Percentiles rank a stretch among this genome's conserved stretches.
phyloP scores from a whole-genome alignment of 352 stramenopile genomes.

The Globisporangium alternatum region DNA sequence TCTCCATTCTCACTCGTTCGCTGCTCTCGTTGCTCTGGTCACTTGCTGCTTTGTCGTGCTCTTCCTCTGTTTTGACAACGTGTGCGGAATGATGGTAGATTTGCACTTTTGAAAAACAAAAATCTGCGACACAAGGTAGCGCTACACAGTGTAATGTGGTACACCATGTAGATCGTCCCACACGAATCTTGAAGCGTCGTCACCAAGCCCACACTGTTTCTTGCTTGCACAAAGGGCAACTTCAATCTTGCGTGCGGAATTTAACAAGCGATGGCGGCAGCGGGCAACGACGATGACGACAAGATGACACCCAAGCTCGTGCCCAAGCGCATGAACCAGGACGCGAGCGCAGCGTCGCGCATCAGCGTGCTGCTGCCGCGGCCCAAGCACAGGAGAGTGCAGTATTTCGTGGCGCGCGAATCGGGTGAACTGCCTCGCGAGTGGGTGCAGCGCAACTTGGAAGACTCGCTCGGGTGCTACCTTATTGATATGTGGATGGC shows the following conservation, averaged over 20 bases:
- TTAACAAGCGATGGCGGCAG: no score
- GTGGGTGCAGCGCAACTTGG: conserved; percentile 73
- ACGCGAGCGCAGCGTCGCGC: conserved; percentile 25
- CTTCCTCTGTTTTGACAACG: background rate
- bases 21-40: background rate
- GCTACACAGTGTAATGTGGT: background rate
- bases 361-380: conserved; percentile 32
- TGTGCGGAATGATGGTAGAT: conserved; percentile 12
- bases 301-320: conserved; percentile 11
- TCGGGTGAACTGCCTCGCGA: conserved; percentile 50
- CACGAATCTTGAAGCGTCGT: conserved; percentile 5
- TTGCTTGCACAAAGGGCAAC: background rate
- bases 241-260: background rate
- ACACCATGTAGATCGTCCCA: background rate
- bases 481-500: conserved; percentile 40
- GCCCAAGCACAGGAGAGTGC: conserved; percentile 28
- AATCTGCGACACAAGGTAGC: background rate
- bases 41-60: background rate
- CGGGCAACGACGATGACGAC: background rate
- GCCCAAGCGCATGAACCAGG: conserved; percentile 37
- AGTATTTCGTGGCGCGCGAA: conserved; percentile 33
- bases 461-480: conserved; percentile 54
- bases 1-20: conserved; percentile 25
- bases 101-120: conserved; percentile 9
- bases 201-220: background rate